phyloP scores from a whole-genome alignment of 176 grass and related monocot genomes.

The Avena insularis region DNA sequence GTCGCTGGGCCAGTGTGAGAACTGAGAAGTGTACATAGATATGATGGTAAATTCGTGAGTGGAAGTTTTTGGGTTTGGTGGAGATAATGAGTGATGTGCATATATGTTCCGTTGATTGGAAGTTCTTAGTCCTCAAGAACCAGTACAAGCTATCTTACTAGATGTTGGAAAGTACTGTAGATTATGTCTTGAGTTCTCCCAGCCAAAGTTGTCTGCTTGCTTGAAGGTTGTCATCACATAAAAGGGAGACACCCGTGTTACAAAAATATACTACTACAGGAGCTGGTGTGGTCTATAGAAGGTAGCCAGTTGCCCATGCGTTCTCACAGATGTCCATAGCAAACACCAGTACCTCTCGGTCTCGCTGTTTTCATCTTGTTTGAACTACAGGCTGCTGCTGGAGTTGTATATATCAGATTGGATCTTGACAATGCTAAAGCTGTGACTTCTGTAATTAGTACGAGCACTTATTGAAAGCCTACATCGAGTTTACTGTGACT shows the following conservation, averaged over 20 bases:
- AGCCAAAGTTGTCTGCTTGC: too few relatives aligned
- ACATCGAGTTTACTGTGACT: not conserved
- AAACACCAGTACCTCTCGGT: too few relatives aligned
- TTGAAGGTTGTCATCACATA: too few relatives aligned
- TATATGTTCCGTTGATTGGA: not conserved
- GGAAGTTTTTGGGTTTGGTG: not conserved
- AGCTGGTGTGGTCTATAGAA: too few relatives aligned
- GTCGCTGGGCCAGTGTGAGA: not conserved
- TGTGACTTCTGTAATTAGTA: not conserved
- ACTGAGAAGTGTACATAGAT: not conserved
- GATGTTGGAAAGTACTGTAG: too few relatives aligned
- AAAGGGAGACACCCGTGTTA: too few relatives aligned
- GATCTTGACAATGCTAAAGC: not conserved
- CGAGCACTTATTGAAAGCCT: not conserved
- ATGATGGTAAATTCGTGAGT: conserved; percentile 20
- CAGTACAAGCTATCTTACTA: not conserved
- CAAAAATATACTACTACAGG: too few relatives aligned
- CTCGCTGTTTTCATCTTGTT: not conserved
- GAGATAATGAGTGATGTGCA: not conserved
- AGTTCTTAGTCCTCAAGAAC: not conserved
- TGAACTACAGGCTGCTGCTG: not conserved
- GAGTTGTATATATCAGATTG: not conserved
- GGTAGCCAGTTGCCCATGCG: too few relatives aligned
- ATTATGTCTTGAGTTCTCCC: too few relatives aligned
- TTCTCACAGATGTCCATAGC: too few relatives aligned